A percentile compares a stretch with the other conserved stretches of the same genome.
phyloP scores from a whole-genome alignment of 2,329 filamentous ascomycete species.

The Chrysosporium keratinophilum region DNA sequence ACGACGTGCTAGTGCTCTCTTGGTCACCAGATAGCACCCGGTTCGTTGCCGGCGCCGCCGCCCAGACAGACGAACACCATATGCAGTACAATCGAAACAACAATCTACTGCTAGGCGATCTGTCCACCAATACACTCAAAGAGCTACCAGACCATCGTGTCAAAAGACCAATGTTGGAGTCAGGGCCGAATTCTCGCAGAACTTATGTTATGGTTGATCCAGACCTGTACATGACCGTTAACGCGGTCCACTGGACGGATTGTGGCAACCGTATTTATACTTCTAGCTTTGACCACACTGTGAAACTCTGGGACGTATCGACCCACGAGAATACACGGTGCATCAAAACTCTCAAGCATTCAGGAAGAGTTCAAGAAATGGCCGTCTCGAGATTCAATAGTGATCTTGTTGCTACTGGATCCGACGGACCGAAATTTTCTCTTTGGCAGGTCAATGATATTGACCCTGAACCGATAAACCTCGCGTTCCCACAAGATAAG shows the following conservation, averaged over 20 bases:
- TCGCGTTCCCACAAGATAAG: background rate
- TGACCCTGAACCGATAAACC: background rate
- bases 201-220: constrained; percentile 43
- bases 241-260: constrained; percentile 43
- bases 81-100: constrained; percentile 52
- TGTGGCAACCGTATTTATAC: constrained; percentile 41
- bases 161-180: constrained; percentile 30
- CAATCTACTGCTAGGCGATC: constrained; percentile 47
- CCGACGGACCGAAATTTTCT: constrained; percentile 24
- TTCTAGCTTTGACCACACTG: constrained; percentile 45
- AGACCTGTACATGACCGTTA: constrained; percentile 48
- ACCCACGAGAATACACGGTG: constrained; percentile 23
- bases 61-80: constrained; percentile 45
- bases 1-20: constrained; percentile 46
- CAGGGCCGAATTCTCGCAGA: constrained; percentile 35
- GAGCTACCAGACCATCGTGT: constrained; percentile 47
- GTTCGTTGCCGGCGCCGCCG: constrained; percentile 49
- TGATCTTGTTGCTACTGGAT: constrained; percentile 42
- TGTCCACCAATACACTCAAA: constrained; percentile 32
- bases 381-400: constrained; percentile 33
- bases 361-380: constrained; percentile 43
- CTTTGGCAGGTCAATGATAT: constrained; percentile 26
- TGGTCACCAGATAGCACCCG: constrained; percentile 46
- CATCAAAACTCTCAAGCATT: constrained; percentile 34
- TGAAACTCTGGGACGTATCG: constrained; percentile 47